phyloP scores from a whole-genome alignment of 2,329 filamentous ascomycete species.

The Lecanicillium sp. region DNA sequence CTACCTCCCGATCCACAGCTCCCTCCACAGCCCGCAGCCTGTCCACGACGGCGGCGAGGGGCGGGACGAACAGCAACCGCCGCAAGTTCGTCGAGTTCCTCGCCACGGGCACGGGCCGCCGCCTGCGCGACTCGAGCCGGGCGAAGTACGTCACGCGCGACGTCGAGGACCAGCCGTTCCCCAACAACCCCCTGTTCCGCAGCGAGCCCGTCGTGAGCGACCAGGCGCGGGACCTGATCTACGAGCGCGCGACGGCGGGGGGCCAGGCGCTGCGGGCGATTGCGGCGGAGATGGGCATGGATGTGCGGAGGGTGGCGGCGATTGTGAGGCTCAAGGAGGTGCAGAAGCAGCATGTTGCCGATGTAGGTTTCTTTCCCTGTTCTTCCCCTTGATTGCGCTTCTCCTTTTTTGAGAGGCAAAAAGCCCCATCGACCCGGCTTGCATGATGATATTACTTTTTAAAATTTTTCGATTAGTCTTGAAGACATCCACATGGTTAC shows the following conservation, averaged over 20 bases:
- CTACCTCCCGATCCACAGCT: slow-evolving; percentile 18
- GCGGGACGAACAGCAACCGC: slow-evolving; percentile 33
- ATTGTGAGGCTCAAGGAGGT: slow-evolving; percentile 81
- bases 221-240: slow-evolving; percentile 66
- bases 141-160: slow-evolving; percentile 35
- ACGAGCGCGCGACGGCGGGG: slow-evolving; percentile 56
- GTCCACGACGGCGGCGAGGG: slow-evolving; percentile 33
- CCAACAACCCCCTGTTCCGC: slow-evolving; percentile 63
- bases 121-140: slow-evolving; percentile 19
- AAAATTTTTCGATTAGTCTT: slow-evolving; percentile 98
- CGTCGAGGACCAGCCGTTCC: slow-evolving; percentile 56
- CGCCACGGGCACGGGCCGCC: slow-evolving; percentile 21
- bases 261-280: slow-evolving; percentile 68
- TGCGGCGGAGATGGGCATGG: slow-evolving; percentile 69
- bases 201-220: slow-evolving; percentile 71
- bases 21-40: slow-evolving; percentile 27
- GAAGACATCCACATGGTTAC: slow-evolving; percentile 92
- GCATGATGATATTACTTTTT: slow-evolving; percentile 54
- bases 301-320: slow-evolving; percentile 77
- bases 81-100: slow-evolving; percentile 36
- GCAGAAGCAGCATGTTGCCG: slow-evolving; percentile 67
- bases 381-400: slow-evolving; percentile 12
- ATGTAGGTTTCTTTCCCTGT: slow-evolving; percentile 54
- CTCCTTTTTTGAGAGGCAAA: slow-evolving; percentile 3
- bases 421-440: slow-evolving; percentile 1